Percentiles rank a stretch among this genome's conserved stretches.
These are phyloP conservation scores for Globisporangium emineosum DNA, from an alignment of 352 stramenopile species.

Conservation along the genomic window DNA sequence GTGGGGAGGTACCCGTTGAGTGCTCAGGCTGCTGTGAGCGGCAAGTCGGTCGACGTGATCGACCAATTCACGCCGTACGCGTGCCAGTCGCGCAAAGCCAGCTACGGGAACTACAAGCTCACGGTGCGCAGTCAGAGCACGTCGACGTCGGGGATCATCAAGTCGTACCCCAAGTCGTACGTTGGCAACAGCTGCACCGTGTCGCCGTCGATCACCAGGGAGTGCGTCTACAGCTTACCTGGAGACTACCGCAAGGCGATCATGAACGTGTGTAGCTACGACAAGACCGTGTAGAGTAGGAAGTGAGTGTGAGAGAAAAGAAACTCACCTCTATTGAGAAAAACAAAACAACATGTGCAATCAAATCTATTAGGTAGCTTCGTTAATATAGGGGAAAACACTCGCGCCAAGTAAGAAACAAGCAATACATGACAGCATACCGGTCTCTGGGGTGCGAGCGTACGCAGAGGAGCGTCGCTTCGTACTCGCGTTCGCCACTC, in stretches of 20 bases:
- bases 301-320: background rate
- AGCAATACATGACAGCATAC: background rate
- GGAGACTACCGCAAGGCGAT: conserved; percentile 37
- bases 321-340: background rate
- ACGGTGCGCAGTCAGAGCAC: conserved; percentile 50
- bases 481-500: background rate
- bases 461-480: background rate
- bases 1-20: conserved; percentile 58
- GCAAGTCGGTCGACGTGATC: conserved; percentile 32
- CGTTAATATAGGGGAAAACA: conserved; percentile 10
- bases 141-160: conserved; percentile 29
- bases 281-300: conserved; percentile 37
- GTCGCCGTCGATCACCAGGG: conserved; percentile 18
- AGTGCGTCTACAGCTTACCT: conserved; percentile 50
- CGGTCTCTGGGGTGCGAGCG: background rate
- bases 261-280: conserved; percentile 32
- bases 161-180: conserved; percentile 52
- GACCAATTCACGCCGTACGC: conserved; percentile 56
- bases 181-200: conserved; percentile 60
- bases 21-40: conserved; percentile 30
- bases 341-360: conserved; percentile 3
- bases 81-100: conserved; percentile 49
- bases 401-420: background rate
- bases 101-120: conserved; percentile 71
- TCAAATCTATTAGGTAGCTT: conserved; percentile 15